Conservation (phyloP, 352 stramenopile genomes). For the Globisporangium okanoganense region DNA sequence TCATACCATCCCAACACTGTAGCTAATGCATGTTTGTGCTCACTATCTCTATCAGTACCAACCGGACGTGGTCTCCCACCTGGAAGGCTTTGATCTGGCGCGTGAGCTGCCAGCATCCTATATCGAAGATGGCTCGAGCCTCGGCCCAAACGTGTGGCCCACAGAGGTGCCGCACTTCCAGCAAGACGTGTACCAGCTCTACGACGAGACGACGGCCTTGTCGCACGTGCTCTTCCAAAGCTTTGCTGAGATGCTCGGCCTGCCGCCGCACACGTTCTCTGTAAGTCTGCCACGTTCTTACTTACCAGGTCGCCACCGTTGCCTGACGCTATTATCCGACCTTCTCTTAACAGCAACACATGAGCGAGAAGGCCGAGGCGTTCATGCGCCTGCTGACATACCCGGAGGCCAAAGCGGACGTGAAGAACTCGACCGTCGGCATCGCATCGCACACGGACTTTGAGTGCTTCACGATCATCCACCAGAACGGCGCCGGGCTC, state of each 20-base stretch:
- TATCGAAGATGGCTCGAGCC: conserved; percentile 57
- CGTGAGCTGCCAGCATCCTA: conserved; percentile 49
- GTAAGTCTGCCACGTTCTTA: conserved; percentile 18
- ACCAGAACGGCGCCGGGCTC: conserved; percentile 72
- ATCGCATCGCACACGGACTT: conserved; percentile 85
- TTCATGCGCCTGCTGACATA: conserved; percentile 82
- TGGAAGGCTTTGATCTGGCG: conserved; percentile 76
- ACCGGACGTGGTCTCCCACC: conserved; percentile 66
- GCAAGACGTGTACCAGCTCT: conserved; percentile 66
- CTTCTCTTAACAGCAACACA: conserved; percentile 44
- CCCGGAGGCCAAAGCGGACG: conserved; percentile 35
- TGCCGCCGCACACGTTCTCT: conserved; percentile 57
- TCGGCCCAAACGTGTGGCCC: conserved; percentile 78
- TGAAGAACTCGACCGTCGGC: conserved; percentile 65
- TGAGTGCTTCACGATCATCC: conserved; percentile 84
- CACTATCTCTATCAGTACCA: conserved; percentile 56
- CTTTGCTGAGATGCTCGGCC: conserved; percentile 77
- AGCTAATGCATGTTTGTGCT: background rate
- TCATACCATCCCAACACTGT: background rate
- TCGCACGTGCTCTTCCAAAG: conserved; percentile 63
- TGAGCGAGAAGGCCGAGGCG: conserved; percentile 59
- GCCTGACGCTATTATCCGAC: background rate
- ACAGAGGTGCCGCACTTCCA: conserved; percentile 54
- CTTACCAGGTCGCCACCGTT: background rate
- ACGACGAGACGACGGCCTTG: conserved; percentile 66